Base-by-base conservation (phyloP, 2,329 filamentous ascomycete genomes). In the Delphinella strobiligena region DNA sequence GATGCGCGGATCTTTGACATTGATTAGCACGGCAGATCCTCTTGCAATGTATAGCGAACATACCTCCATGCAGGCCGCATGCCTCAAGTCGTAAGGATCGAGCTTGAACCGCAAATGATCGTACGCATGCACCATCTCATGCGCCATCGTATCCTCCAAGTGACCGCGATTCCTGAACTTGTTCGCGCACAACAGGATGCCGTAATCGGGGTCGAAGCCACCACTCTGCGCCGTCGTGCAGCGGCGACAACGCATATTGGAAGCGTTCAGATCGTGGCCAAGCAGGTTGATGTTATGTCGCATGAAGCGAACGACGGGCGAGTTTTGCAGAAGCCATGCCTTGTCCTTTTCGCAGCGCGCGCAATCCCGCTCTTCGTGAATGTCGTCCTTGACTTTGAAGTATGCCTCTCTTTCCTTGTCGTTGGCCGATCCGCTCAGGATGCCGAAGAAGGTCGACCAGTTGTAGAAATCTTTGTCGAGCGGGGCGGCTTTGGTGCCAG, bases 1-100 rank as follows among this genome's bases (percentile, higher is more conserved):
- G 82, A 87, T 10, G 91, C 91, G 48, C 91, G 80, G 52, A 98
- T 96, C 83, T n/a, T n/a, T n/a, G n/a, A n/a, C n/a, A n/a, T n/a
- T n/a, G n/a, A n/a, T n/a, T n/a, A n/a, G n/a, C n/a, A n/a, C n/a
- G n/a, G n/a, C n/a, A n/a, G n/a, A n/a, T n/a, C n/a, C n/a, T n/a
- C n/a, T n/a, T n/a, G n/a, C n/a, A n/a, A n/a, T n/a, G n/a, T n/a
- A n/a, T n/a, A n/a, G n/a, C n/a, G n/a, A n/a, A 58, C 64, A 47
- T 62, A 89, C 85, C 78, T 98, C 91, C 41, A 88, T 82, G 61
- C 91, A 98, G 40, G 91, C 91, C 27, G 88, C 84, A 63, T 98
- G 91, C 59, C 80, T 78, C 61, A 98, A 59, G 58, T 83, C 75
- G n/a, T 67, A 61, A 67, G 82, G 84, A 55, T 96, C 81, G 33